Conservation (phyloP, 2,329 filamentous ascomycete genomes). For the Claviceps capensis region DNA sequence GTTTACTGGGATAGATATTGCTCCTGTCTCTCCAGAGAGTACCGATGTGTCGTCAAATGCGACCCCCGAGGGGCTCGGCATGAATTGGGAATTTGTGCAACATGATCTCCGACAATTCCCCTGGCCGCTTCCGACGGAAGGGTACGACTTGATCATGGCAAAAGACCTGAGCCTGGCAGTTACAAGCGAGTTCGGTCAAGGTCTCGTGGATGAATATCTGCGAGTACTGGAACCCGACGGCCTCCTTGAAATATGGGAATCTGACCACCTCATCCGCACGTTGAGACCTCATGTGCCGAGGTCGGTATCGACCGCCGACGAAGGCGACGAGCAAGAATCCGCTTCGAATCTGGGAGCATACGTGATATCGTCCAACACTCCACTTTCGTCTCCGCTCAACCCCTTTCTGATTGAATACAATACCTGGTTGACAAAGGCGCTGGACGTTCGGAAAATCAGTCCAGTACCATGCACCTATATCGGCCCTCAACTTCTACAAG, state of each 20-base stretch:
- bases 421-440: conserved; percentile 61
- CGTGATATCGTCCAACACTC: conserved; percentile 67
- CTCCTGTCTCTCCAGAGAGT: conserved; percentile 45
- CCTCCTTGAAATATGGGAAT: conserved; percentile 77
- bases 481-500: conserved; percentile 65
- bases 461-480: conserved; percentile 68
- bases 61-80: conserved; percentile 50
- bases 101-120: conserved; percentile 68
- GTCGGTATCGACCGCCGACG: conserved; percentile 21
- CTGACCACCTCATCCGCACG: conserved; percentile 72
- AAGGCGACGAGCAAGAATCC: conserved; percentile 44
- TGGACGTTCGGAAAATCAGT: conserved; percentile 57
- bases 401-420: conserved; percentile 75
- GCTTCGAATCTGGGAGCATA: conserved; percentile 67
- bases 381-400: conserved; percentile 69
- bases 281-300: conserved; percentile 62
- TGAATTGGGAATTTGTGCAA: conserved; percentile 80
- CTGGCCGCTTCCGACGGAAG: conserved; percentile 63
- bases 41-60: conserved; percentile 16
- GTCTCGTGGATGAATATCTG: conserved; percentile 55
- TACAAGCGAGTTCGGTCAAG: conserved; percentile 44
- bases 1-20: conserved; percentile 75
- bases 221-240: conserved; percentile 68
- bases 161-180: conserved; percentile 64
- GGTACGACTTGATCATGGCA: conserved; percentile 80